A percentile compares a stretch with the other conserved stretches of the same genome.
phyloP scores from a whole-genome alignment of 1,139 yeast genomes.

The Pichia sp. region DNA sequence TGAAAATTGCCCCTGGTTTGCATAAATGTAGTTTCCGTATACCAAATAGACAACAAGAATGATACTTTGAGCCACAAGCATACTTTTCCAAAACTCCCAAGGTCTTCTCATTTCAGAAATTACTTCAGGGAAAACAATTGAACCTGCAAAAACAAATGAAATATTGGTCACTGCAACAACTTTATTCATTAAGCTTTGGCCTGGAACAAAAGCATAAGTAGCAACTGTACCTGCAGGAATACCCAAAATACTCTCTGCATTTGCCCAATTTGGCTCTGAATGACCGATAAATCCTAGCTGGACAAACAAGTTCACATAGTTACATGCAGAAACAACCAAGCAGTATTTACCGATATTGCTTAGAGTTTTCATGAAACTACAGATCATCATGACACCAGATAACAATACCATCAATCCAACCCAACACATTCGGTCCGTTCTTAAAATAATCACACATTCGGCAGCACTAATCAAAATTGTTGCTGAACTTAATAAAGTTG shows the following conservation, averaged over 20 bases:
- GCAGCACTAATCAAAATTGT: conserved; percentile 38
- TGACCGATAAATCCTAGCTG: conserved; percentile 38
- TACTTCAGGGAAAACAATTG: conserved; percentile 42
- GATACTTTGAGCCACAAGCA: conserved; percentile 37
- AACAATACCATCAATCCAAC: conserved; percentile 38
- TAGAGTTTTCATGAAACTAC: conserved; percentile 40
- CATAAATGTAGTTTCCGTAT: conserved; percentile 40
- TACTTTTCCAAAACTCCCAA: conserved; percentile 45
- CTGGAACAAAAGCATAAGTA: conserved; percentile 17
- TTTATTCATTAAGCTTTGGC: conserved; percentile 29
- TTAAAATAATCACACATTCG: conserved; percentile 39
- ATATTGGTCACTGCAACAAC: conserved; percentile 39
- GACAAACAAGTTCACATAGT: conserved; percentile 39
- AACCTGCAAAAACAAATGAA: conserved; percentile 46
- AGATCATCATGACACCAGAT: conserved; percentile 37
- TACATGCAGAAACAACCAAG: conserved; percentile 37
- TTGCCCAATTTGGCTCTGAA: conserved; percentile 35
- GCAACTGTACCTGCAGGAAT: conserved; percentile 26
- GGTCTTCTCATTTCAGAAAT: conserved; percentile 46
- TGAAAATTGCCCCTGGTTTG: conserved; percentile 42
- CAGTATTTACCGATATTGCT: conserved; percentile 33
- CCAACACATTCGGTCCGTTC: conserved; percentile 37
- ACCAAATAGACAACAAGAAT: conserved; percentile 37
- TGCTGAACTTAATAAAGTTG: conserved; percentile 40
- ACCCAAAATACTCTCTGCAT: conserved; percentile 30